Percentiles rank a stretch among this genome's conserved stretches.
phyloP scores from a whole-genome alignment of 495 filamentous ascomycete genomes.

The Penicillium antarcticum region DNA sequence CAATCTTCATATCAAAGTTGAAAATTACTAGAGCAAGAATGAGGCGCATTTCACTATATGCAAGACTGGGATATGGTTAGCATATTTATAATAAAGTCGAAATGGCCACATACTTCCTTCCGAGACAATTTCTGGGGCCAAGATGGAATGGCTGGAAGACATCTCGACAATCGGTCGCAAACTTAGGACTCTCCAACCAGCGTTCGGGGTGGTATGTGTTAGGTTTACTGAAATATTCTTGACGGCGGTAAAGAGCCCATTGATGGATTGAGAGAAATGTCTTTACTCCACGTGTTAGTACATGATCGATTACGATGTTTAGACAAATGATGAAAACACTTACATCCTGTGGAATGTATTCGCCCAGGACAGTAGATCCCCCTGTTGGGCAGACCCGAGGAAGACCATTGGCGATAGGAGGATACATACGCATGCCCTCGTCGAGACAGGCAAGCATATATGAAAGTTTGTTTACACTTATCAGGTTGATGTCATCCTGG shows the following conservation, averaged over 20 bases:
- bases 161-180: conserved; percentile 39
- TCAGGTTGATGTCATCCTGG: conserved; percentile 53
- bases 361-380: conserved; percentile 45
- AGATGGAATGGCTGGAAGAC: conserved; percentile 53
- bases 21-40: conserved; percentile 36
- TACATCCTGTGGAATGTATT: conserved; percentile 38
- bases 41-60: conserved; percentile 40
- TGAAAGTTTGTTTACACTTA: conserved; percentile 39
- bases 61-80: conserved; percentile 25
- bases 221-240: conserved; percentile 44
- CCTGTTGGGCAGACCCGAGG: conserved; percentile 42
- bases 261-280: conserved; percentile 47
- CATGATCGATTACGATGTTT: too few relatives aligned
- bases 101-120: conserved; percentile 49
- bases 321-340: too few relatives aligned
- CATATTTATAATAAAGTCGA: neutral
- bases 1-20: conserved; percentile 38
- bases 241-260: conserved; percentile 43
- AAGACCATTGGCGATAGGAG: conserved; percentile 48
- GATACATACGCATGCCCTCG: conserved; percentile 58
- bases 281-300: too few relatives aligned
- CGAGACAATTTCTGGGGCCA: conserved; percentile 59
- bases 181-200: conserved; percentile 35
- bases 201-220: conserved; percentile 49
- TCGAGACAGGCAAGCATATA: conserved; percentile 57